A percentile compares a stretch with the other conserved stretches of the same genome.
Evolutionary conservation across 129 eudicot genomes (phyloP).

Genomic region (Tagetes patula): DNA sequence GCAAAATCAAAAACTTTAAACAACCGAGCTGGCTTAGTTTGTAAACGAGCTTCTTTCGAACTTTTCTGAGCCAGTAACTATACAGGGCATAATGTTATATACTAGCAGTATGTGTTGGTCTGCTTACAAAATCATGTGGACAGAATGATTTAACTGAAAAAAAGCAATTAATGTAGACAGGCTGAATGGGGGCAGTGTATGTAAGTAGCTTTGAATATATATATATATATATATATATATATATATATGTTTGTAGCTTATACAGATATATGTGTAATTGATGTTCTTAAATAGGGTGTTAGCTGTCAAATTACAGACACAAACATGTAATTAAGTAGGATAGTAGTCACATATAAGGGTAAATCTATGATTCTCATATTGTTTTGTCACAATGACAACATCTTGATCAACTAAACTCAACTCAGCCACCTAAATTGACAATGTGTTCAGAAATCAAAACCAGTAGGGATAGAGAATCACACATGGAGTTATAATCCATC

Average conservation of each 20-base stretch:
- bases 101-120: no score
- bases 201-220: no score
- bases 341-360: not conserved
- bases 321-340: not conserved
- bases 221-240: no score
- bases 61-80: no score
- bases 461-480: not conserved
- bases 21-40: no score
- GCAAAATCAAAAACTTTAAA: no score
- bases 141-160: no score
- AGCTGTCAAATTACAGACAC: not conserved
- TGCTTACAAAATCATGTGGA: no score
- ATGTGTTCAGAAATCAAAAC: not conserved
- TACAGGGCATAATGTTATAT: no score
- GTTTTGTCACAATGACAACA: not conserved
- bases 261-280: not conserved
- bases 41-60: no score
- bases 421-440: not conserved
- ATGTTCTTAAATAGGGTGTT: not conserved
- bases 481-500: not conserved
- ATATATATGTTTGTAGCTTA: not conserved
- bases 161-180: no score
- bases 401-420: not conserved
- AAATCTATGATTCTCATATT: not conserved
- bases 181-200: no score